Percentiles rank a stretch among this genome's conserved stretches.
These are phyloP conservation scores for Vanderwaltozyma polyspora DNA, from an alignment of 805 yeast genomes.

Conservation along the genomic window DNA sequence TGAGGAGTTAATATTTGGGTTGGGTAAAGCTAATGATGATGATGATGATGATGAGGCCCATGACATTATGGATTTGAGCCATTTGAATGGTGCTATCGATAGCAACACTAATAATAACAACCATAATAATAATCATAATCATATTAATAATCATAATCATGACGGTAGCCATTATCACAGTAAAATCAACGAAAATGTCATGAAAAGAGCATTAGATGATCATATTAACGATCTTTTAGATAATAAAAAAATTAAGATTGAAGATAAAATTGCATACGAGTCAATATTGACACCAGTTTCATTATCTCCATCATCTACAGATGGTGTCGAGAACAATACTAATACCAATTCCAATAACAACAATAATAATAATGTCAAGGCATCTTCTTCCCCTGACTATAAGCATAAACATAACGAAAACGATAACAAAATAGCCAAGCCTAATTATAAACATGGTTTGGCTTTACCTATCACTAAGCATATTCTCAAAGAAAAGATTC, in stretches of 20 bases:
- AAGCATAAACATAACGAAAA: background rate
- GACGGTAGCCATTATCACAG: background rate
- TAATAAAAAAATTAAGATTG: background rate
- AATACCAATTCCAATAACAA: conserved; percentile 1
- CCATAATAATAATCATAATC: too few relatives aligned
- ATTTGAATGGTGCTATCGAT: background rate
- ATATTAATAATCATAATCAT: too few relatives aligned
- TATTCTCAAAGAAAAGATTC: background rate
- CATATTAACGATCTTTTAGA: background rate
- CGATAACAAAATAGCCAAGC: background rate
- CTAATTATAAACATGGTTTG: background rate
- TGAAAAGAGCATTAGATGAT: background rate
- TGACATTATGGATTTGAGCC: background rate
- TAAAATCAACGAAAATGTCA: background rate
- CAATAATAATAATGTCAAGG: background rate
- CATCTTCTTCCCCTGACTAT: background rate
- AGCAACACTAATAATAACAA: background rate
- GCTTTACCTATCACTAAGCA: background rate
- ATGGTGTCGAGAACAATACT: conserved; percentile 5
- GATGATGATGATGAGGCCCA: background rate
- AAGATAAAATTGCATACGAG: background rate
- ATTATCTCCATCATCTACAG: conserved; percentile 23
- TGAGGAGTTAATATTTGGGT: conserved; percentile 7
- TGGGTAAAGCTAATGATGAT: conserved; percentile 3
- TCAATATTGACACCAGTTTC: conserved; percentile 27